Percentiles rank a stretch among this genome's conserved stretches.
phyloP scores from a whole-genome alignment of 2,329 filamentous ascomycete species.

The Botrytis galanthina region DNA sequence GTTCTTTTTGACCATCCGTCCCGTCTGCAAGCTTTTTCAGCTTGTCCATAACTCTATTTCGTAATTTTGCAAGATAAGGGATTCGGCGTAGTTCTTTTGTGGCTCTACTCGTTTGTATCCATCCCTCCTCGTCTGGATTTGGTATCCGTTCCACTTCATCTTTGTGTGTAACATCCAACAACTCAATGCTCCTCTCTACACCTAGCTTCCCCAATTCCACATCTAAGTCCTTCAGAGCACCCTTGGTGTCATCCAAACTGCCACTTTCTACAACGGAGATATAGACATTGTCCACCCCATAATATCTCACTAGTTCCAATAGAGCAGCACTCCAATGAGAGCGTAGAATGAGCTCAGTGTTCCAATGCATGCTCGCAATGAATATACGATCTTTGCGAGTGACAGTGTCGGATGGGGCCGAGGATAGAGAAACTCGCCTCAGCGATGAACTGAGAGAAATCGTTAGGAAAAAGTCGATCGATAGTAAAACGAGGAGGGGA shows the following conservation, averaged over 20 bases:
- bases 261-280: slow-evolving; percentile 67
- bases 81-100: slow-evolving; percentile 60
- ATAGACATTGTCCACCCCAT: slow-evolving; percentile 63
- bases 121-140: slow-evolving; percentile 36
- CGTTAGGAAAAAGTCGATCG: slow-evolving; percentile 21
- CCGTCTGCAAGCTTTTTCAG: slow-evolving; percentile 47
- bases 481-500: slow-evolving; percentile 20
- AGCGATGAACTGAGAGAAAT: slow-evolving; percentile 11
- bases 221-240: slow-evolving; percentile 57
- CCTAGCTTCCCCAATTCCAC: slow-evolving; percentile 49
- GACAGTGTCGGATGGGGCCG: not conserved
- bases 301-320: slow-evolving; percentile 51
- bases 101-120: slow-evolving; percentile 57
- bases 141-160: slow-evolving; percentile 50
- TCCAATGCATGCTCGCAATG: slow-evolving; percentile 69
- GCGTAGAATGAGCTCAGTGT: slow-evolving; percentile 57
- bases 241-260: slow-evolving; percentile 67
- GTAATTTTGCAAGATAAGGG: slow-evolving; percentile 62
- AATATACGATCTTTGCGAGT: slow-evolving; percentile 46
- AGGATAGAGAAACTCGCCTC: slow-evolving; percentile 13
- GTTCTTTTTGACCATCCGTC: slow-evolving; percentile 33
- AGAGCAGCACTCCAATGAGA: slow-evolving; percentile 62
- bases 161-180: slow-evolving; percentile 51
- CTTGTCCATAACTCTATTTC: slow-evolving; percentile 62
- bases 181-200: slow-evolving; percentile 53